Conservation (phyloP, 768 basidiomycete species). For the Pisolithus marmoratus region DNA sequence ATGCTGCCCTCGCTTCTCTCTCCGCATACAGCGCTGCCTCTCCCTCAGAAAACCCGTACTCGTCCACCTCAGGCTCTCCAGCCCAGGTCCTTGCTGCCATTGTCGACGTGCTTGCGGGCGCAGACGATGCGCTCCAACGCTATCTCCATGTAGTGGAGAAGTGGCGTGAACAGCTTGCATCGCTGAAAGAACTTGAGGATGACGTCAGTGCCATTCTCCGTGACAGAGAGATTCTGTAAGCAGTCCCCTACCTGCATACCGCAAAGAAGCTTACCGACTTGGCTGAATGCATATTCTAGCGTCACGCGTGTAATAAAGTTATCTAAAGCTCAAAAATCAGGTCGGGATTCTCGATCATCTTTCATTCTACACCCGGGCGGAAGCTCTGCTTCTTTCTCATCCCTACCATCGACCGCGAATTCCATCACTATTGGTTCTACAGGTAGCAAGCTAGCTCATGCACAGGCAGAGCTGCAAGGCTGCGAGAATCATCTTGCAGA, state of each 20-base stretch:
- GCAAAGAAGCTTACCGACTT: not conserved
- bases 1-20: slow-evolving; percentile 57
- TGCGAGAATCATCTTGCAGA: slow-evolving; percentile 69
- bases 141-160: slow-evolving; percentile 58
- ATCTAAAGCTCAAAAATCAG: slow-evolving; percentile 49
- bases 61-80: slow-evolving; percentile 24
- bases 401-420: slow-evolving; percentile 29
- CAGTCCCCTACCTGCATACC: slow-evolving; percentile 6
- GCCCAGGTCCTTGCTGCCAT: slow-evolving; percentile 32
- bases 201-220: slow-evolving; percentile 64
- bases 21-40: slow-evolving; percentile 71
- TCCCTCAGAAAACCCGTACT: slow-evolving; percentile 43
- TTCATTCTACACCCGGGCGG: slow-evolving; percentile 17
- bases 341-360: slow-evolving; percentile 34
- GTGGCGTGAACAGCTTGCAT: slow-evolving; percentile 58
- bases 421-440: slow-evolving; percentile 15
- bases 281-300: slow-evolving; percentile 29
- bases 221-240: slow-evolving; percentile 80
- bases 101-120: slow-evolving; percentile 51
- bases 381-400: slow-evolving; percentile 41
- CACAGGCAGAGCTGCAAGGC: slow-evolving; percentile 75
- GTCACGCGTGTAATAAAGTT: slow-evolving; percentile 77
- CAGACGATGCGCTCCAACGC: slow-evolving; percentile 61
- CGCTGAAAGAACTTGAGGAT: slow-evolving; percentile 63
- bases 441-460: slow-evolving; percentile 49